phyloP scores from a whole-genome alignment of 352 stramenopile species.

The Aphanomyces cochlioides region DNA sequence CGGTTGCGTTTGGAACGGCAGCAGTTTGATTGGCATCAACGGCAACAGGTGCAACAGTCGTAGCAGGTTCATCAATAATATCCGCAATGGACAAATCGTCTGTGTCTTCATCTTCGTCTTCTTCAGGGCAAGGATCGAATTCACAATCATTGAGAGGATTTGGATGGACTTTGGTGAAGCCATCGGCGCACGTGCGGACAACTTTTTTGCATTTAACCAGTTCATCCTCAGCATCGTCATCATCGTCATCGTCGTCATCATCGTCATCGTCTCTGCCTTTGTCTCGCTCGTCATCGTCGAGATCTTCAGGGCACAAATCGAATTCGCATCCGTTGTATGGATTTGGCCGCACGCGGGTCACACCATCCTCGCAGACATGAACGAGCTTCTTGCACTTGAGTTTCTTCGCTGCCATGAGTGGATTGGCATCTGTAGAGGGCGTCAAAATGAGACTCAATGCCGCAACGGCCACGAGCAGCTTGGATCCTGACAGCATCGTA shows the following conservation, averaged over 20 bases:
- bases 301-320: constrained; percentile 24
- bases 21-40: background rate
- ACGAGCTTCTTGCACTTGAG: constrained; percentile 21
- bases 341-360: constrained; percentile 16
- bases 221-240: background rate
- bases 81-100: constrained; percentile 21
- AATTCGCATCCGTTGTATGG: constrained; percentile 22
- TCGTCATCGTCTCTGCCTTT: constrained; percentile 2
- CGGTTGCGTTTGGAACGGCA: background rate
- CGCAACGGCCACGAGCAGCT: background rate
- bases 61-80: constrained; percentile 10
- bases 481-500: background rate
- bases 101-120: background rate
- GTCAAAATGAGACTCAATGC: background rate
- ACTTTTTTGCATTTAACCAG: constrained; percentile 14
- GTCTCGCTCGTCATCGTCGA: background rate
- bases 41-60: background rate
- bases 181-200: constrained; percentile 6
- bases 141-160: constrained; percentile 25
- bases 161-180: constrained; percentile 17
- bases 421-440: background rate
- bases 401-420: constrained; percentile 10
- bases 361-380: constrained; percentile 11
- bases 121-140: constrained; percentile 24
- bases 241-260: constrained; percentile 21